Conservation (phyloP, 805 yeast genomes). For the Teunomyces pallodes region DNA sequence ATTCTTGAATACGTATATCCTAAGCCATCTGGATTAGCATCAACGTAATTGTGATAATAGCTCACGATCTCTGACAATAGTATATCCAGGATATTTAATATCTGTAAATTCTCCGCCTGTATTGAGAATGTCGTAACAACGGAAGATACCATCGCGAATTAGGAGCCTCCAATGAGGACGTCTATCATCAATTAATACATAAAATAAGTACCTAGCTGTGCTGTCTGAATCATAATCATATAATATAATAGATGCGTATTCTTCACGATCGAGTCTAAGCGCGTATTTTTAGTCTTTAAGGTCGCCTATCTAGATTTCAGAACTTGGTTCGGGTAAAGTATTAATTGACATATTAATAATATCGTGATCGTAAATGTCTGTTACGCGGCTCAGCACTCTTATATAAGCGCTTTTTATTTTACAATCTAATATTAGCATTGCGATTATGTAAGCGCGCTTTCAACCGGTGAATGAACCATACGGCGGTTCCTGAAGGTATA, state of each 20-base stretch:
- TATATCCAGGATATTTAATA: neutral
- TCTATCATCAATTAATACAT: neutral
- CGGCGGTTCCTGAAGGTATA: neutral
- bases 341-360: neutral
- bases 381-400: neutral
- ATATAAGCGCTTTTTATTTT: neutral
- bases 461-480: too few relatives aligned
- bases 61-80: neutral
- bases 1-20: neutral
- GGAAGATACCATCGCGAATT: neutral
- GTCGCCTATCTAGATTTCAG: conserved; percentile 1
- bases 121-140: neutral
- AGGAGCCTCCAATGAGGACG: neutral
- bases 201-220: neutral
- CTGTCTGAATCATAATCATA: conserved; percentile 1
- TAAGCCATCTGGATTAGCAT: neutral
- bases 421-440: neutral
- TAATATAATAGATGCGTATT: neutral
- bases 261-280: conserved; percentile 1
- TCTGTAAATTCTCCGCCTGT: neutral
- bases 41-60: neutral
- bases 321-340: neutral
- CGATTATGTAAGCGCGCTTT: neutral
- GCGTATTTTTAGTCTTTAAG: neutral
- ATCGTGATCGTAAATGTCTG: too few relatives aligned